Percentiles rank a stretch among this genome's conserved stretches.
Evolutionary conservation across 345 rosid species (phyloP).

Genomic region (Euphorbia peplus): DNA sequence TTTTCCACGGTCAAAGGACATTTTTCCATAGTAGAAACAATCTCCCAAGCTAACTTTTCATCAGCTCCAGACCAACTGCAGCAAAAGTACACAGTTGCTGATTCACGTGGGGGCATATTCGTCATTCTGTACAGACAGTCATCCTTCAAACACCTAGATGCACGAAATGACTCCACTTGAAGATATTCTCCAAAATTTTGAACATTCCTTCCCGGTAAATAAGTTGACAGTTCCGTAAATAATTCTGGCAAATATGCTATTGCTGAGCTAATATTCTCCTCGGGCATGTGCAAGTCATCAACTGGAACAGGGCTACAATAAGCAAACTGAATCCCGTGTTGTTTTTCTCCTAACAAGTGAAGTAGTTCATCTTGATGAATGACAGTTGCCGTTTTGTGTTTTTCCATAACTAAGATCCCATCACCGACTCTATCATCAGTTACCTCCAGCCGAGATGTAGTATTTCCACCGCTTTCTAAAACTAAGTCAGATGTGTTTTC

Average conservation of each 20-base stretch:
- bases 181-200: slow-evolving; percentile 44
- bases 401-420: slow-evolving; percentile 55
- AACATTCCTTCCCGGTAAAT: slow-evolving; percentile 36
- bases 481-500: slow-evolving; percentile 28
- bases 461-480: slow-evolving; percentile 11
- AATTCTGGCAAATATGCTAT: slow-evolving; percentile 33
- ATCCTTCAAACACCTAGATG: slow-evolving; percentile 45
- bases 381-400: slow-evolving; percentile 52
- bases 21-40: slow-evolving; percentile 43
- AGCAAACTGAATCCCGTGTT: slow-evolving; percentile 46
- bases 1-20: neutral
- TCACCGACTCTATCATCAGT: slow-evolving; percentile 60
- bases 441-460: slow-evolving; percentile 33
- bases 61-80: slow-evolving; percentile 72
- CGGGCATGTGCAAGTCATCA: slow-evolving; percentile 14
- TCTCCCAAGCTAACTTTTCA: slow-evolving; percentile 66
- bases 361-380: slow-evolving; percentile 76
- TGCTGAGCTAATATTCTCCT: slow-evolving; percentile 18
- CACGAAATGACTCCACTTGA: slow-evolving; percentile 53
- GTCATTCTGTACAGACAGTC: slow-evolving; percentile 48
- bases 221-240: slow-evolving; percentile 32
- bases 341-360: slow-evolving; percentile 41
- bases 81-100: slow-evolving; percentile 47
- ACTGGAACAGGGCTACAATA: slow-evolving; percentile 50
- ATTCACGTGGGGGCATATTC: slow-evolving; percentile 9